Percentiles rank a stretch among this genome's conserved stretches.
Conservation (phyloP, 1,284 basidiomycete genomes). For the Baeospora myosura region DNA sequence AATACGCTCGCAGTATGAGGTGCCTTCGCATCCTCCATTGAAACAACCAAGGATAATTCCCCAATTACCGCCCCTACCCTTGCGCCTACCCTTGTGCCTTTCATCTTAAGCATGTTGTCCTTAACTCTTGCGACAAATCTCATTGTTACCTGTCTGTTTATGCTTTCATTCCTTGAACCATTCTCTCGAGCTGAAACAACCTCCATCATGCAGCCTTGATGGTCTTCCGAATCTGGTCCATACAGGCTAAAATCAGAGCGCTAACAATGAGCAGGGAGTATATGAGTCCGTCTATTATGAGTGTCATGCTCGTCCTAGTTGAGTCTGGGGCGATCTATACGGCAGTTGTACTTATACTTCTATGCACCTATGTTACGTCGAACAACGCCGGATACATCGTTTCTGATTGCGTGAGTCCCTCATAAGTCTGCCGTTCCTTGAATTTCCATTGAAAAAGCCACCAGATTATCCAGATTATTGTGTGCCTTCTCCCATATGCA, state of each 20-base stretch:
- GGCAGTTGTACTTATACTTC: not conserved
- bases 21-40: not conserved
- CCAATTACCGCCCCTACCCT: not conserved
- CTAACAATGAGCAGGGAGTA: not conserved
- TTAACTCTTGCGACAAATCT: slow-evolving; percentile 7
- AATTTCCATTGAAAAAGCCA: not conserved
- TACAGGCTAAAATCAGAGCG: not conserved
- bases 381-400: slow-evolving; percentile 4
- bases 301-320: not conserved
- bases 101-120: not conserved
- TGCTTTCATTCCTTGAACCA: not conserved
- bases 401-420: slow-evolving; percentile 6
- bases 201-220: slow-evolving; percentile 7
- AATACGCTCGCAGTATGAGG: slow-evolving; percentile 4
- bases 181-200: too few species aligned
- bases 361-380: slow-evolving; percentile 1
- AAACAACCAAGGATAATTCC: not conserved
- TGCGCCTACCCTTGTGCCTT: slow-evolving; percentile 1
- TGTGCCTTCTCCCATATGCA: not conserved
- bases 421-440: not conserved
- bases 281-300: not conserved
- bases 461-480: slow-evolving; percentile 7
- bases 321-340: slow-evolving; percentile 8
- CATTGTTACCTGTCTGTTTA: slow-evolving; percentile 1
- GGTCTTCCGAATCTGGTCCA: slow-evolving; percentile 5